phyloP scores from a whole-genome alignment of 441 rosid species.

The Biscutella laevigata region DNA sequence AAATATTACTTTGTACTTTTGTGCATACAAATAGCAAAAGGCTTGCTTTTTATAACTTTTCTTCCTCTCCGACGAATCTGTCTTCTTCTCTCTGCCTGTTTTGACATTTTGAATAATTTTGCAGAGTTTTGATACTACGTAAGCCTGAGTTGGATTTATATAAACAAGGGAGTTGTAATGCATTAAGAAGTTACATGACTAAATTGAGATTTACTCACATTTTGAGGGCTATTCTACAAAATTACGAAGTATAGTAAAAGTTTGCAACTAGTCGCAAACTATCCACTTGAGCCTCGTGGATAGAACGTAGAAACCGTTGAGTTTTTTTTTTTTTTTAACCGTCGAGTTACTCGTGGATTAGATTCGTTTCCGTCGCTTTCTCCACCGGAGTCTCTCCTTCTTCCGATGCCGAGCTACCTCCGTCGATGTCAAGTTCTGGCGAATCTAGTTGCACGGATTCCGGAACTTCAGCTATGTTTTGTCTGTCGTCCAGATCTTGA shows the following conservation, averaged over 20 bases:
- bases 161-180: no score
- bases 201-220: not conserved
- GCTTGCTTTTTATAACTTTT: not conserved
- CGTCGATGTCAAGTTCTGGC: constrained; percentile 55
- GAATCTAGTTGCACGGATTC: constrained; percentile 63
- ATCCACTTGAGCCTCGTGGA: no score
- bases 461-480: constrained; percentile 31
- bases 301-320: no score
- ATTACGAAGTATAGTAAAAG: not conserved
- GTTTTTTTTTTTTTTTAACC: no score
- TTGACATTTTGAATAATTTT: constrained; percentile 1
- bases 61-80: not conserved
- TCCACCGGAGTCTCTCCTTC: constrained; percentile 20
- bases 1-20: not conserved
- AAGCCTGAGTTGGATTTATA: constrained; percentile 12
- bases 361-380: not conserved
- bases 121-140: not conserved
- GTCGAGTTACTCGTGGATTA: not conserved
- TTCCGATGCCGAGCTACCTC: constrained; percentile 61
- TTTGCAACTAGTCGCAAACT: constrained; percentile 17
- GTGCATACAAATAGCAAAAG: no score
- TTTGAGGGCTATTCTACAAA: not conserved
- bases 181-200: no score
- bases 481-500: constrained; percentile 28
- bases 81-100: not conserved